Evolutionary conservation across 805 yeast genomes (phyloP), one percentile per base, ranked within the genome.

Genomic region (Starmerella lactis-condensi): DNA sequence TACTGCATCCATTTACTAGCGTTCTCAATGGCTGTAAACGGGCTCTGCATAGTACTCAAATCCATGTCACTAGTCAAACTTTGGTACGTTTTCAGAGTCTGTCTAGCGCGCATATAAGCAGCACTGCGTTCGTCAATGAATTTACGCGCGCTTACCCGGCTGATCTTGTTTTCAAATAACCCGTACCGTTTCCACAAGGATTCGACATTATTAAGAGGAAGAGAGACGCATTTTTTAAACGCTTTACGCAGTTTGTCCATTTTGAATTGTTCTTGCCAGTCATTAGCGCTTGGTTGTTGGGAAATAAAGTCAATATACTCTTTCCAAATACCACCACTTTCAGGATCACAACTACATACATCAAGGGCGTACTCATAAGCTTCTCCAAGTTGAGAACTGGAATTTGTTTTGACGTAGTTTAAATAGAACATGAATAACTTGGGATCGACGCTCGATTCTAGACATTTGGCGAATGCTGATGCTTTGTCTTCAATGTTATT

Each of bases 221-320:
- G 62, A n/a, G 65, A 58, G 13, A 82, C 60, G 40, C 75, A 69
- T 36, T 66, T 66, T 41, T 75, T 68, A 51, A 74, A 79, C 4
- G 75, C 62, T 39, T 70, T 72, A 44, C 96, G 64, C 28, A 76
- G 66, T 45, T 73, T 58, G 45, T 79, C 93, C 45, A 67, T 64
- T 40, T 77, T 74, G 43, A 76, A 83, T 48, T 76, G 82, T 49
- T 83, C 96, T 48, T 85, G 96, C 75, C 85, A 79, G 26, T 73
- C 68, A 13, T 58, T 51, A 3, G 47, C 27, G 0, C 57, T 47
- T 3, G 93, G 83, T 29, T 69, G 70, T 21, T 66, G 58, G 40
- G 70, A 72, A 38, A 82, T 62, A 45, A 81, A 82, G 7, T 65
- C 72, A n/a, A 89, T 49, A 48, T 79, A 89, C 43, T 77, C 89